These are phyloP conservation scores for Lepraria neglecta DNA, from an alignment of 495 filamentous ascomycete genomes.

Conservation along the genomic window DNA sequence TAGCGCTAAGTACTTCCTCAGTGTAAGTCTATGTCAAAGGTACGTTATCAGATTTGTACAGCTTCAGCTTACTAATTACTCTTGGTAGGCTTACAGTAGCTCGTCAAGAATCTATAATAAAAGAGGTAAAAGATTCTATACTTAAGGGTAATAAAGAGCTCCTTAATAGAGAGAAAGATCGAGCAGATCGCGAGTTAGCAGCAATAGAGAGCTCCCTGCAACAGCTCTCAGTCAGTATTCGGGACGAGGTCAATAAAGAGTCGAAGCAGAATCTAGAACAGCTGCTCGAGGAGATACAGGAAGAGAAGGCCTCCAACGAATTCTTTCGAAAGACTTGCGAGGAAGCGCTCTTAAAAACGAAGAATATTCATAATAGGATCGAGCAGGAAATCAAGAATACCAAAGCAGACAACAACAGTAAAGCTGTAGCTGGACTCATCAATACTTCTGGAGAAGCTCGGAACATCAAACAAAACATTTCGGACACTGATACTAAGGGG, in stretches of 20 bases:
- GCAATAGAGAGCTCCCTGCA: no score
- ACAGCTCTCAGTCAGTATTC: no score
- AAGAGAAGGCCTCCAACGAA: background rate
- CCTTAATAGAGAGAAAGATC: no score
- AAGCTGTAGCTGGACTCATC: conserved; percentile 3
- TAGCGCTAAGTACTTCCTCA: background rate
- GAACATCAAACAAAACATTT: conserved; percentile 2
- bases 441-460: background rate
- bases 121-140: background rate
- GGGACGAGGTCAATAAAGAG: conserved; percentile 9
- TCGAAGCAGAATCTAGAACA: background rate
- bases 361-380: background rate
- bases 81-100: background rate
- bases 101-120: background rate
- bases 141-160: background rate
- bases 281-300: background rate
- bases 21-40: background rate
- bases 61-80: background rate
- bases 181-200: no score
- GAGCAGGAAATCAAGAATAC: background rate
- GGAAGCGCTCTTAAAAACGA: background rate
- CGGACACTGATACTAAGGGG: background rate
- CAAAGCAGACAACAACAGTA: background rate
- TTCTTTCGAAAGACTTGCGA: background rate
- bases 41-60: background rate